Evolutionary conservation across 345 rosid genomes (phyloP).

Genomic region (Salix brachista): DNA sequence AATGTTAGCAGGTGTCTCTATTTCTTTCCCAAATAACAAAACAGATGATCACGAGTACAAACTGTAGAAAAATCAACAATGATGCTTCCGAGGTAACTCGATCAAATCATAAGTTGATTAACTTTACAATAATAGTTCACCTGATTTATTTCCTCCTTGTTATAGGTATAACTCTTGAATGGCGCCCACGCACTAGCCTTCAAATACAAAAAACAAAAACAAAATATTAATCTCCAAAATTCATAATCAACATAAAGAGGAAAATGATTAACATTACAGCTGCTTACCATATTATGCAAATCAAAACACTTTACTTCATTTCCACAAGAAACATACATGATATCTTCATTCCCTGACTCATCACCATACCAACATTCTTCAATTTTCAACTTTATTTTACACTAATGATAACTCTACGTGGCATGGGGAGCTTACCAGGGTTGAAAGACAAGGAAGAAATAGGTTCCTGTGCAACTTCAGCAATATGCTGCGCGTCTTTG

Average conservation of each 20-base stretch:
- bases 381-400: too few species aligned
- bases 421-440: constrained; percentile 40
- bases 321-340: constrained; percentile 64
- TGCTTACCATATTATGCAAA: constrained; percentile 58
- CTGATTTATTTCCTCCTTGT: constrained; percentile 92
- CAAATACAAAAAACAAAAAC: constrained; percentile 11
- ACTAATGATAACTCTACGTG: neutral
- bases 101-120: neutral
- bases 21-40: too few species aligned
- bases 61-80: too few species aligned
- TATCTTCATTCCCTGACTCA: constrained; percentile 62
- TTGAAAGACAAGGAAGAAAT: constrained; percentile 71
- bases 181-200: constrained; percentile 50
- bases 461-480: constrained; percentile 62
- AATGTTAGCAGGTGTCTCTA: too few species aligned
- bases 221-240: neutral
- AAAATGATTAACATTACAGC: neutral
- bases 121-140: constrained; percentile 21
- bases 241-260: constrained; percentile 38
- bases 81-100: too few species aligned
- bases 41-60: too few species aligned
- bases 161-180: constrained; percentile 58
- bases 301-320: constrained; percentile 75
- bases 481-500: constrained; percentile 66
- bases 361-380: neutral